Conservation (phyloP, 768 basidiomycete species). For the Galerina sulciceps region DNA sequence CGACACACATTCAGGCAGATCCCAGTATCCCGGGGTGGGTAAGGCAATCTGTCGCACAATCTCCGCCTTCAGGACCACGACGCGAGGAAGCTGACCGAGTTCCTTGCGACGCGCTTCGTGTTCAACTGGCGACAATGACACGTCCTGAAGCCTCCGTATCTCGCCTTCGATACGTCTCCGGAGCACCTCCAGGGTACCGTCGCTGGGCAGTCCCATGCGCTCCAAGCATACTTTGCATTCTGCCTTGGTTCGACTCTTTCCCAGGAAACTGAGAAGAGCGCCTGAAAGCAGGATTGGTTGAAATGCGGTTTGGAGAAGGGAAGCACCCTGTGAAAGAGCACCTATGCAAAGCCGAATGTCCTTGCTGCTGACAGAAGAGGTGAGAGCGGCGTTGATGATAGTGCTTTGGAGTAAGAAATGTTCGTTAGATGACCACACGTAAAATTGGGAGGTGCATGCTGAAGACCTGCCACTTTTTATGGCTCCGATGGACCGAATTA, state of each 20-base stretch:
- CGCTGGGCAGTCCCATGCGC: conserved; percentile 40
- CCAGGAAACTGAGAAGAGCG: conserved; percentile 44
- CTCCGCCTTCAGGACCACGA: conserved; percentile 49
- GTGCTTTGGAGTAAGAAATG: conserved; percentile 42
- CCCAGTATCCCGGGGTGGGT: conserved; percentile 54
- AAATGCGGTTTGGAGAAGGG: conserved; percentile 51
- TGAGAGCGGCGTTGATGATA: conserved; percentile 45
- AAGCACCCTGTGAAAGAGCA: conserved; percentile 51
- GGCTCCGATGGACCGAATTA: conserved; percentile 38
- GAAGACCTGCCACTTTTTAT: conserved; percentile 16
- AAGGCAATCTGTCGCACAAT: conserved; percentile 48
- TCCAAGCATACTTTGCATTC: conserved; percentile 44
- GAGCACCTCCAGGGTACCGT: conserved; percentile 41
- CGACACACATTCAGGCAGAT: conserved; percentile 43
- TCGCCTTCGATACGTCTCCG: conserved; percentile 40
- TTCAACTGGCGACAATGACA: conserved; percentile 14
- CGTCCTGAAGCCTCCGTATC: conserved; percentile 37
- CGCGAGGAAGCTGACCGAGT: conserved; percentile 46
- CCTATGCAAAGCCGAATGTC: conserved; percentile 52
- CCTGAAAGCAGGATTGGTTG: conserved; percentile 52
- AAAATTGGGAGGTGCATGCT: conserved; percentile 44
- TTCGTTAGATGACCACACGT: conserved; percentile 49
- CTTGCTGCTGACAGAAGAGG: conserved; percentile 27
- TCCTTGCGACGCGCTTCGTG: conserved; percentile 34
- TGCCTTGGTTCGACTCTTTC: conserved; percentile 36